A percentile compares a stretch with the other conserved stretches of the same genome.
phyloP scores from a whole-genome alignment of 2,329 filamentous ascomycete genomes.

The Cladosporium velox region DNA sequence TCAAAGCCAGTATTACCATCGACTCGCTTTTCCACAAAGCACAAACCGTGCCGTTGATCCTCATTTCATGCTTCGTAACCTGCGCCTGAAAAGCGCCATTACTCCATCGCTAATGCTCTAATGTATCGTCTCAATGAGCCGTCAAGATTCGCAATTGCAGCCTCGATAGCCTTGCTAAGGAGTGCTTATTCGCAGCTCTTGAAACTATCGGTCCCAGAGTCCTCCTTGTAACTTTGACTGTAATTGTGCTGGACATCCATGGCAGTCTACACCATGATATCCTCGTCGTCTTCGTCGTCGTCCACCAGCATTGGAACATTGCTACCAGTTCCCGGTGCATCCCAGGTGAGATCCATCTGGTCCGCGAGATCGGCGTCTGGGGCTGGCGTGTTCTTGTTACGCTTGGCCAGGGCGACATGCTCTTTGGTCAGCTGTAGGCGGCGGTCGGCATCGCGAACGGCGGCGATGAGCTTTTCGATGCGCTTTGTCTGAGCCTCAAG shows the following conservation, averaged over 20 bases:
- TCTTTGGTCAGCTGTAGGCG: conserved; percentile 60
- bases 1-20: neutral
- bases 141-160: neutral
- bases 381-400: conserved; percentile 44
- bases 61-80: conserved; percentile 19
- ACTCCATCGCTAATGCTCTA: conserved; percentile 18
- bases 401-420: conserved; percentile 56
- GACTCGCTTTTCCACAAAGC: neutral
- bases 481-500: conserved; percentile 53
- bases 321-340: conserved; percentile 24
- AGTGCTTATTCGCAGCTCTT: neutral
- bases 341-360: conserved; percentile 40
- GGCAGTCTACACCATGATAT: conserved; percentile 34
- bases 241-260: neutral
- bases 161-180: neutral
- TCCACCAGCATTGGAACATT: conserved; percentile 18
- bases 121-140: neutral
- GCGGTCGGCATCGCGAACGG: conserved; percentile 57
- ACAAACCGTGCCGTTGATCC: conserved; percentile 3
- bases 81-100: conserved; percentile 18
- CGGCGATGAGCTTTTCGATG: conserved; percentile 53
- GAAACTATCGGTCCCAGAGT: neutral
- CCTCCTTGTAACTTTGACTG: neutral
- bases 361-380: conserved; percentile 38
- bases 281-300: conserved; percentile 31